phyloP scores from a whole-genome alignment of 176 grass and related monocot species.

The Alopecurus myosuroides region DNA sequence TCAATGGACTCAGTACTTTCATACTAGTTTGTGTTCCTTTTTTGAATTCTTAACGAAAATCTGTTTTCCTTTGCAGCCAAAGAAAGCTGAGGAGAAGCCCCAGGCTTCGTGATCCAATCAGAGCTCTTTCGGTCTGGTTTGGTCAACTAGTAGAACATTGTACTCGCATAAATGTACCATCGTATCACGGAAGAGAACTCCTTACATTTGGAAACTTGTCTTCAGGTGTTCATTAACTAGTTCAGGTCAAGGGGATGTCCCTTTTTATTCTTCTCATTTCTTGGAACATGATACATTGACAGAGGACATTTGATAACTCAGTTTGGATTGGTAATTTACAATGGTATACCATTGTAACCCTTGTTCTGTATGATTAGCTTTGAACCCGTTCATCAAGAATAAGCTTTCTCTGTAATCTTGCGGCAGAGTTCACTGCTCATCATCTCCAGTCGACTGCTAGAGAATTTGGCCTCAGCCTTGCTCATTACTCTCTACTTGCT shows the following conservation, averaged over 20 bases:
- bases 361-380: background rate
- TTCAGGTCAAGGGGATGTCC: background rate
- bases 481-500: background rate
- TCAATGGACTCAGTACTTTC: background rate
- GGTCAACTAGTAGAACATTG: background rate
- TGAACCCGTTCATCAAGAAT: background rate
- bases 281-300: background rate
- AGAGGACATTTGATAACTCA: background rate
- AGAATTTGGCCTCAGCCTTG: background rate
- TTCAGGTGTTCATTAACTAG: background rate
- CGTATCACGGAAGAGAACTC: background rate
- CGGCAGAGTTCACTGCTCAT: background rate
- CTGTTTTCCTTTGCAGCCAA: conserved; percentile 50
- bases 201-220: background rate
- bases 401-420: background rate
- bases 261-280: background rate
- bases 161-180: background rate
- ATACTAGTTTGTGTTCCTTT: background rate
- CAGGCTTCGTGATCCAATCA: conserved; percentile 33
- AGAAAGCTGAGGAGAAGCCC: conserved; percentile 79
- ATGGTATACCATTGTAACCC: background rate
- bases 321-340: background rate
- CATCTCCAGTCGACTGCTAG: background rate
- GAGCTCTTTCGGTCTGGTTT: background rate
- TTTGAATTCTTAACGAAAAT: background rate